Base-by-base conservation (phyloP, 306 rosid genomes). In the Citrullus amarus region DNA sequence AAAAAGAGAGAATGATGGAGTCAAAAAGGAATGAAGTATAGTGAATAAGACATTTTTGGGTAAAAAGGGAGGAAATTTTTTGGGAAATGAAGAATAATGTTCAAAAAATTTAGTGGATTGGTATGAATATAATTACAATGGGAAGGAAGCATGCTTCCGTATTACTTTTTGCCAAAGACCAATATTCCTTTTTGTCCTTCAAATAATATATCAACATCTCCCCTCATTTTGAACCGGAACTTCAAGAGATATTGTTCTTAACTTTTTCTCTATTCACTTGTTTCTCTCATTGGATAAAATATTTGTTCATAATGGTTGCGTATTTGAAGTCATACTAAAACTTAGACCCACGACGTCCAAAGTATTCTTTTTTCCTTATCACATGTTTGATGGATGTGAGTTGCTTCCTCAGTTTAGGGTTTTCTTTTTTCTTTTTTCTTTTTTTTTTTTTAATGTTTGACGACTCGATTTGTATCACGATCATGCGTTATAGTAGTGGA, bases 141-240 rank as follows among this genome's bases (percentile, higher is more conserved):
- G 54, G 3, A 13, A n/a, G 57, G 77, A 51, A 16, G 77, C 61
- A 73, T 50, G 77, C 77, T 73, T 73, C 77, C 77, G 77, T 73
- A 73, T 73, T 50, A 14, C 61, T 73, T 39, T 73, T 48, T 73
- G 36, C 61, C 61, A 73, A 28, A 28, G 77, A 73, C 77, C 46
- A 51, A 50, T 63, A 48, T 48, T 48, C 9, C 12, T 48, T 48
- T 4, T 16, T 44, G 1, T 66, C 71, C 39, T 62, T 62, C 12
- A 36, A 65, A 16, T 18, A 18, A 66, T 36, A 34, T 18, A 18
- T 32, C 44, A 53, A 6, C 32, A 13, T 65, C 25, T 8, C 16
- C 48, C 3, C 25, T 72, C 22, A 3, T 72, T 71, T 72, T 72
- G 60, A 72, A 72, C 77, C 22, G 16, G 0, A 72, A 72, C 8